Evolutionary conservation across 495 filamentous ascomycete genomes (phyloP), one percentile per base, ranked within the genome.

Genomic region (Elaphomyces granulatus): DNA sequence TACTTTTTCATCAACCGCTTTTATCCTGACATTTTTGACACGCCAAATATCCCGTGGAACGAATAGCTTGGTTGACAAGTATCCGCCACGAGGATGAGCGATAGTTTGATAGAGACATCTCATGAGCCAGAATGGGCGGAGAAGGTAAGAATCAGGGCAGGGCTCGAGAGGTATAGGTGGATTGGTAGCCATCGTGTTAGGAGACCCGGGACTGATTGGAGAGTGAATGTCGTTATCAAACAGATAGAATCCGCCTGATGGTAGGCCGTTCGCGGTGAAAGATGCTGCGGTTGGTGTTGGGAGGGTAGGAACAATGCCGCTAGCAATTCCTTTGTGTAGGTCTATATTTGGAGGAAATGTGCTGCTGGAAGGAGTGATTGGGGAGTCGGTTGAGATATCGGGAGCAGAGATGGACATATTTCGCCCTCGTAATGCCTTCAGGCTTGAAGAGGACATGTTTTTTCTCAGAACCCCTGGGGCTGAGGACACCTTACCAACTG

Each of bases 111-210:
- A 94, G 15, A 98, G 67, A 38, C 79, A 80, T 38, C 92, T 72
- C 80, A 98, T 88, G 14, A 96, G 72, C 92, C 92, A 96, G 60
- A 93, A 96, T 2, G 90, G 90, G 10, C 90, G 78, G 1, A 93
- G 71, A 34, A 93, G 71, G 40, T 77, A 73, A 9, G 90, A 86
- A 40, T 77, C 80, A 2, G 90, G 92, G 52, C 90, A 99, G 12
- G 90, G 83, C 47, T 99, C 90, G 10, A 99, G 69, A 1, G 86
- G 77, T 4, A 76, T 63, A 15, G 88, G 88, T 0, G 64, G 61
- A 49, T 75, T 71, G 12, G 48, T 42, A n/a, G 61, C 63, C 26
- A 70, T 56, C 4, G 70, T 63, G 46, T 80, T 83, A 1, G 81
- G 78, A 15, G 72, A 77, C 1, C 74, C 77, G 12, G 80, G 79